These are phyloP conservation scores for Yarrowia hollandica DNA, from an alignment of 805 yeast genomes.

Conservation along the genomic window DNA sequence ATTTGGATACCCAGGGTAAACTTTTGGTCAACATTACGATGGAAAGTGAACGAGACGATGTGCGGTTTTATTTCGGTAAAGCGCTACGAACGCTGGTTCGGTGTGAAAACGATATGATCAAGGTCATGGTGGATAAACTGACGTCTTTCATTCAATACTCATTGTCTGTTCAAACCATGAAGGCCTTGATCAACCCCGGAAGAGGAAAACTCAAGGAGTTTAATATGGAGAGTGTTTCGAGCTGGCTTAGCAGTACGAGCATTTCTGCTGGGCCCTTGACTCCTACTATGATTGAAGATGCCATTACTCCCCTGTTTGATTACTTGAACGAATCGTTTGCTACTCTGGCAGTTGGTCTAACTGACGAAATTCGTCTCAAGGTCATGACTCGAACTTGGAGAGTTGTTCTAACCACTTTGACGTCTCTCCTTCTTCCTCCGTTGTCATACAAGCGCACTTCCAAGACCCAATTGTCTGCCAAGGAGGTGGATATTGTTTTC, in stretches of 20 bases:
- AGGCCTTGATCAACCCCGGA: slow-evolving; percentile 43
- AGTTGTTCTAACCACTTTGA: slow-evolving; percentile 68
- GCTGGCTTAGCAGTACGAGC: slow-evolving; percentile 41
- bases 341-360: slow-evolving; percentile 59
- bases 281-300: slow-evolving; percentile 52
- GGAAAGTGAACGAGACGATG: slow-evolving; percentile 78
- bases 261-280: slow-evolving; percentile 32
- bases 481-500: slow-evolving; percentile 67
- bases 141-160: slow-evolving; percentile 59
- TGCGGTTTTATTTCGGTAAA: slow-evolving; percentile 76
- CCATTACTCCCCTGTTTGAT: slow-evolving; percentile 71
- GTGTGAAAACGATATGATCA: slow-evolving; percentile 64
- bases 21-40: slow-evolving; percentile 66
- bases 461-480: slow-evolving; percentile 51
- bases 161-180: slow-evolving; percentile 59
- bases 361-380: slow-evolving; percentile 55
- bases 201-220: slow-evolving; percentile 31
- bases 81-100: slow-evolving; percentile 66
- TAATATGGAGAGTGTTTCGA: slow-evolving; percentile 38
- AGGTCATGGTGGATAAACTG: slow-evolving; percentile 71
- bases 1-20: slow-evolving; percentile 68
- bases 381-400: slow-evolving; percentile 82
- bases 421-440: slow-evolving; percentile 71
- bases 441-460: slow-evolving; percentile 45
- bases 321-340: slow-evolving; percentile 68